Evolutionary conservation across 768 basidiomycete genomes (phyloP).

Genomic region (Mycena rebaudengoi): DNA sequence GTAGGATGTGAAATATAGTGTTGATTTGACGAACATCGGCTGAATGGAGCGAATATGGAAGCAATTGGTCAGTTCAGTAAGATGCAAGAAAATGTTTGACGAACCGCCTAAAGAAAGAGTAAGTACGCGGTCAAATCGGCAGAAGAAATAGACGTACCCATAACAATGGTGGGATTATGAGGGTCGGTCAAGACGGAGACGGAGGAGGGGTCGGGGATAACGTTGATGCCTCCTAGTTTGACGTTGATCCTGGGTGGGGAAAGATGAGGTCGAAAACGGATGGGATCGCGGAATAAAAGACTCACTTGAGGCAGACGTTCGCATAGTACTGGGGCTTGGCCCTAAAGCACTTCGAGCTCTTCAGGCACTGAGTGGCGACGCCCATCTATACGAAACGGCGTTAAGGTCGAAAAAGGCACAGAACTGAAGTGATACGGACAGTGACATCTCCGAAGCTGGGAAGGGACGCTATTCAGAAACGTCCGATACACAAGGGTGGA

Average conservation of each 20-base stretch:
- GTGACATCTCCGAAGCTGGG: slow-evolving; percentile 75
- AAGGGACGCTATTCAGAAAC: neutral
- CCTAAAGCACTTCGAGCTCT: slow-evolving; percentile 67
- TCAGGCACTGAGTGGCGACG: slow-evolving; percentile 83
- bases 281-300: slow-evolving; percentile 16
- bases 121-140: neutral
- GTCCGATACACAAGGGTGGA: neutral
- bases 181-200: slow-evolving; percentile 74
- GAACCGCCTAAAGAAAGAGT: neutral
- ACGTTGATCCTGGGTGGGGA: slow-evolving; percentile 74
- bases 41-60: slow-evolving; percentile 52
- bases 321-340: slow-evolving; percentile 84
- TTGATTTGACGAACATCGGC: slow-evolving; percentile 56
- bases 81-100: neutral
- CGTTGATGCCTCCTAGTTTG: slow-evolving; percentile 86
- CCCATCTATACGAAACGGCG: slow-evolving; percentile 61
- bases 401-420: slow-evolving; percentile 1
- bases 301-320: slow-evolving; percentile 82
- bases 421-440: slow-evolving; percentile 34
- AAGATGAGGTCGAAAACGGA: slow-evolving; percentile 9
- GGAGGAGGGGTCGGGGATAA: slow-evolving; percentile 74
- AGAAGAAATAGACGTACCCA: slow-evolving; percentile 57
- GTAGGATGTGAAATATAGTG: neutral
- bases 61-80: slow-evolving; percentile 49
- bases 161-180: slow-evolving; percentile 78